Conservation (phyloP, 2,329 filamentous ascomycete genomes). For the Exserohilum rostratum region DNA sequence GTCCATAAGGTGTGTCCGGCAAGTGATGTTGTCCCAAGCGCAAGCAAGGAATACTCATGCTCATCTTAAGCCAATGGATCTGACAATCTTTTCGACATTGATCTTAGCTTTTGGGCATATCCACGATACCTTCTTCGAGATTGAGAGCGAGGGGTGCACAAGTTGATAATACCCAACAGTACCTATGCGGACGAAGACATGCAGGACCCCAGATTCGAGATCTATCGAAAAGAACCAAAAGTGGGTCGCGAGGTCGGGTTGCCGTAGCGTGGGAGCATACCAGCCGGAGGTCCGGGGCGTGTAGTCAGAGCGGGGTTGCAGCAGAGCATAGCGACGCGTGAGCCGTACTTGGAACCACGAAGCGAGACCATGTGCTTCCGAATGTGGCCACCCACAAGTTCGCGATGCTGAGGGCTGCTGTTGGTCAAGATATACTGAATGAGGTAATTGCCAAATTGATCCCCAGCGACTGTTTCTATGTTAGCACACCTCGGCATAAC, state of each 20-base stretch:
- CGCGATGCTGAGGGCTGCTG: constrained; percentile 83
- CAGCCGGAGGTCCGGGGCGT: constrained; percentile 82
- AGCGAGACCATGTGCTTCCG: constrained; percentile 99
- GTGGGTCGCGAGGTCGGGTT: constrained; percentile 33
- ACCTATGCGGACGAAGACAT: constrained; percentile 29
- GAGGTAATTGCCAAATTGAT: constrained; percentile 98
- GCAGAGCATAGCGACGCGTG: constrained; percentile 97
- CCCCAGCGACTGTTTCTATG: constrained; percentile 73
- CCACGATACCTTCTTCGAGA: constrained; percentile 41
- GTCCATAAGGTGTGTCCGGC: constrained; percentile 27
- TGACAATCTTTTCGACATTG: constrained; percentile 40
- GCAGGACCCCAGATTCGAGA: constrained; percentile 9
- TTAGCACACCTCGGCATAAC: constrained; percentile 20
- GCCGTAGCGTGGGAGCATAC: constrained; percentile 53
- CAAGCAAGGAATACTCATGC: constrained; percentile 33
- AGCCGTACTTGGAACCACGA: constrained; percentile 96
- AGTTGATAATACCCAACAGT: constrained; percentile 39
- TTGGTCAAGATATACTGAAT: constrained; percentile 97
- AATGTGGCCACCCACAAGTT: constrained; percentile 91
- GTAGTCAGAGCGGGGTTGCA: constrained; percentile 91
- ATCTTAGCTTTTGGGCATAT: constrained; percentile 40
- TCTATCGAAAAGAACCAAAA: constrained; percentile 41
- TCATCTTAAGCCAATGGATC: constrained; percentile 40
- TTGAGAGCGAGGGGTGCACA: constrained; percentile 35
- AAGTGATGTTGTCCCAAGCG: constrained; percentile 34